phyloP scores from a whole-genome alignment of 1,284 basidiomycete species.

The Singerocomus rubriflavus region DNA sequence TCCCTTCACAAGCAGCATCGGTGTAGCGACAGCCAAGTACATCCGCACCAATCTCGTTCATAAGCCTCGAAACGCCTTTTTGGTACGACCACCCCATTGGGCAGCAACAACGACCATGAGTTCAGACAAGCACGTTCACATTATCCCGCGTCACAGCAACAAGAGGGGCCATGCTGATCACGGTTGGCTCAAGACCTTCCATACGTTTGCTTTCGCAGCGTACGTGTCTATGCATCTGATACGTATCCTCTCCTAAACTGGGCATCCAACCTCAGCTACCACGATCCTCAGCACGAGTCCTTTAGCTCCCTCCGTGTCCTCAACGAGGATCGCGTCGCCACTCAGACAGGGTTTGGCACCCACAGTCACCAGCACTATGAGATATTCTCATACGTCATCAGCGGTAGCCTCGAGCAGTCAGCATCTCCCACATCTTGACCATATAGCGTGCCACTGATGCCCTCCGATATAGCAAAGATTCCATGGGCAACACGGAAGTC shows the following conservation, averaged over 20 bases:
- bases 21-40: slow-evolving; percentile 4
- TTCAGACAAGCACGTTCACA: slow-evolving; percentile 33
- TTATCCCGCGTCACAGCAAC: slow-evolving; percentile 56
- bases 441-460: background rate
- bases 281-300: slow-evolving; percentile 52
- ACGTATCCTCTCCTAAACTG: background rate
- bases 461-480: slow-evolving; percentile 61
- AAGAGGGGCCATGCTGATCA: slow-evolving; percentile 81
- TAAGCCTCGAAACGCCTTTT: background rate
- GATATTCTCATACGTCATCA: slow-evolving; percentile 86
- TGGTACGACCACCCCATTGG: slow-evolving; percentile 3
- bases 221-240: slow-evolving; percentile 34
- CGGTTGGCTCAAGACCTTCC: slow-evolving; percentile 90
- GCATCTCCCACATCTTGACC: slow-evolving; percentile 16
- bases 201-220: slow-evolving; percentile 82
- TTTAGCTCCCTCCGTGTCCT: slow-evolving; percentile 72
- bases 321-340: slow-evolving; percentile 87
- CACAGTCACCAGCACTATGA: slow-evolving; percentile 87
- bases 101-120: slow-evolving; percentile 16
- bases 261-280: slow-evolving; percentile 47
- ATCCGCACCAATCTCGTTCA: slow-evolving; percentile 4
- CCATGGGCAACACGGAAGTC: slow-evolving; percentile 86
- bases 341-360: slow-evolving; percentile 79
- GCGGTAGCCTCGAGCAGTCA: slow-evolving; percentile 78
- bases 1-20: slow-evolving; percentile 1